Base-by-base conservation (phyloP, 2,329 filamentous ascomycete species). In the Pseudocercospora vitis region DNA sequence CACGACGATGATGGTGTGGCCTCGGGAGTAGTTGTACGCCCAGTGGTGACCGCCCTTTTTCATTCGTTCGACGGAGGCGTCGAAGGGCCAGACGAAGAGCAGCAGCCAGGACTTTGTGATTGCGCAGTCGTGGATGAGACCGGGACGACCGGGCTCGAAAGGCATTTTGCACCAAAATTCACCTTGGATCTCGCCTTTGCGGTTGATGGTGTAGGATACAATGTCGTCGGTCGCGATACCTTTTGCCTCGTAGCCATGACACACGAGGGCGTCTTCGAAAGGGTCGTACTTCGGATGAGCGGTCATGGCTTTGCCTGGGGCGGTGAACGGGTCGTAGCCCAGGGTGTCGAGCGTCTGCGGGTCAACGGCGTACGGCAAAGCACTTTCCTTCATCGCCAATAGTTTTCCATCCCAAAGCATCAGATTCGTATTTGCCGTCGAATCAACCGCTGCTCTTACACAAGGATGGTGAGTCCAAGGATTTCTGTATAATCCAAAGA, bases 361-460 rank as follows among this genome's bases (percentile, higher is more conserved):
- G 50, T 75, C 67, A 52, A 74, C 66, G 1, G 69, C 70, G 31
- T 73, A 75, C 0, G 71, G 71, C 2, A 69, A 65, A 0, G 67
- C 71, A 33, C 69, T 68, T 59, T 80, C 76, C 59, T 84, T 84
- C 50, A 70, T 73, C 0, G 80, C 80, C 2, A 83, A 69, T 53
- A 83, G 61, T 37, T 78, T 73, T 0, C 80, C 80, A 7, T 78
- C 70, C 76, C 79, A 84, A 61, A 78, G 81, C 2, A 80, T 71
- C 14, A 84, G 70, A 53, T 85, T 84, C 1, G 81, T 84, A 57
- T 85, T 84, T 2, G 77, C 75, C 0, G 80, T 79, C 0, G 79
- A 83, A 14, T 80, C 70, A 33, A 83, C 79, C 4, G 60, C 61
- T 26, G 57, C 60, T 26, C 59, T 57, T 11, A 52, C 50, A 31